Evolutionary conservation across 2,329 filamentous ascomycete genomes (phyloP), one percentile per base, ranked within the genome.

Genomic region (Hymenoscyphus scutula): DNA sequence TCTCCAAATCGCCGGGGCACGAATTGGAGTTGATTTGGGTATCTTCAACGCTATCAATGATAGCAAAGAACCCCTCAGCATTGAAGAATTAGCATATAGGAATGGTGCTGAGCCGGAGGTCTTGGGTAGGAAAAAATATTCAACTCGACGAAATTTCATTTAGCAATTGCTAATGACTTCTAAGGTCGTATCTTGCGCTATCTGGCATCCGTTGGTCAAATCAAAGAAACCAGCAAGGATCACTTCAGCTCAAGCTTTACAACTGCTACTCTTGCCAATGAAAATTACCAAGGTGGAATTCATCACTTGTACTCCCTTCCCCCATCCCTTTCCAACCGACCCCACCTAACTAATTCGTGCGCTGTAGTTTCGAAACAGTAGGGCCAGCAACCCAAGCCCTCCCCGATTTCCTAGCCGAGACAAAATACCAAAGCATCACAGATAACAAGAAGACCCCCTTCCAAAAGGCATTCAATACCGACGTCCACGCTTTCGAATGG

Each of bases 351-450:
- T 19, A 45, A 30, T n/a, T 27, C 17, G 3, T n/a, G 7, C 17
- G 11, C 11, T 8, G 10, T 37, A 60, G 64, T 60, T 70, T 68
- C 30, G 66, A 73, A 19, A 34, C 70, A 10, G 68, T 72, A 5
- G 61, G 65, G 32, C 69, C 69, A 7, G 61, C 64, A 6, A 62
- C 69, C 25, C 69, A 74, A 32, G 68, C 61, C 0, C 58, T 76
- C 5, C 75, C 76, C 4, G 61, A 66, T 7, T 76, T 72, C 56
- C 67, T 77, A 5, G 62, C 62, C 13, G 70, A 73, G 19, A 72
- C 53, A 11, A 64, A 61, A 5, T 67, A 65, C 37, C 34, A 62
- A 4, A 37, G 62, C 15, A 59, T 64, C 15, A 61, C 62, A 1
- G 55, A 61, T 8, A 53, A n/a, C 27, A 38, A 17, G 13, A 59